Conservation (phyloP, 768 basidiomycete genomes). For the Psilocybe tampanensis region DNA sequence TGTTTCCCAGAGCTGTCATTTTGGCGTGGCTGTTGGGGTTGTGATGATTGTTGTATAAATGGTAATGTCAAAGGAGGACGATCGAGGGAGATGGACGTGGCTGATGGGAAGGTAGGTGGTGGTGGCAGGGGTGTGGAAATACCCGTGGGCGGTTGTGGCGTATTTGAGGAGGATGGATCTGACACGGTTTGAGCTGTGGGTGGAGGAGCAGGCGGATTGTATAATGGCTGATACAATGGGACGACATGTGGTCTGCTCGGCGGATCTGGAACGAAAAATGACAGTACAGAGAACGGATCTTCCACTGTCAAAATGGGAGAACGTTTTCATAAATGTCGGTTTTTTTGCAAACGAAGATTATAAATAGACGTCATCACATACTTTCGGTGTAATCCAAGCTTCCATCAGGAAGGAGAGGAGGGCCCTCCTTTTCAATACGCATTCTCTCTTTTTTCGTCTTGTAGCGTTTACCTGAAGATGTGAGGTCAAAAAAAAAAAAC, state of each 20-base stretch:
- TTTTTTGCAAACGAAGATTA: not conserved
- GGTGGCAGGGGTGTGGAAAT: slow-evolving; percentile 15
- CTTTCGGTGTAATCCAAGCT: slow-evolving; percentile 76
- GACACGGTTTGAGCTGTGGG: slow-evolving; percentile 8
- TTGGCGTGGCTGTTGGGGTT: not conserved
- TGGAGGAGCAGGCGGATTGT: slow-evolving; percentile 22
- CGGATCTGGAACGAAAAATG: slow-evolving; percentile 61
- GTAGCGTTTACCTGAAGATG: slow-evolving; percentile 65
- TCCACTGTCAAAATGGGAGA: slow-evolving; percentile 52
- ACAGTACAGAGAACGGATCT: slow-evolving; percentile 74
- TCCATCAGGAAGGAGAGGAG: slow-evolving; percentile 72
- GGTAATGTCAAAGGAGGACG: slow-evolving; percentile 23
- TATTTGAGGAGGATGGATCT: slow-evolving; percentile 15
- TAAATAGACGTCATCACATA: slow-evolving; percentile 33
- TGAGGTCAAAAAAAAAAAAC: not conserved
- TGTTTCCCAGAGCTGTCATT: slow-evolving; percentile 14
- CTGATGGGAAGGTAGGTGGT: slow-evolving; percentile 23
- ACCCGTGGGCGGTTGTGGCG: slow-evolving; percentile 25
- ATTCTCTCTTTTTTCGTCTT: slow-evolving; percentile 81
- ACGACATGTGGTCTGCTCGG: slow-evolving; percentile 55
- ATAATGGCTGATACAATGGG: slow-evolving; percentile 54
- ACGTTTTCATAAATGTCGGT: not conserved
- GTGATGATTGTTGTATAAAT: slow-evolving; percentile 15
- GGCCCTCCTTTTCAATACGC: slow-evolving; percentile 76
- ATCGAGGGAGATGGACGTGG: slow-evolving; percentile 27